Evolutionary conservation across 2,329 filamentous ascomycete genomes (phyloP).

Genomic region (Penicillium sp.): DNA sequence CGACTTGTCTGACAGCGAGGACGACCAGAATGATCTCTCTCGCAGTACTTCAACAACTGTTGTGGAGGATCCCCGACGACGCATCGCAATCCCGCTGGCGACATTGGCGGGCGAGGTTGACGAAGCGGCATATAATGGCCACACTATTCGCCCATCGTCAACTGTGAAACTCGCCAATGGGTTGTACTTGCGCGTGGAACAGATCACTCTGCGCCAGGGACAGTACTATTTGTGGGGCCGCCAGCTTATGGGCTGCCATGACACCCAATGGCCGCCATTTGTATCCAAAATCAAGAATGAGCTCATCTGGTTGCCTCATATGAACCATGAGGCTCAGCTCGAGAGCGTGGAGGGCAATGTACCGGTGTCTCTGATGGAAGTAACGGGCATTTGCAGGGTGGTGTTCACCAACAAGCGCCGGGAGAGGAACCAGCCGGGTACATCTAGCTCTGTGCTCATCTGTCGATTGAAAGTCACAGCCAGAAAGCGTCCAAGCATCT

Average conservation of each 20-base stretch:
- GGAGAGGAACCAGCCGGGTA: slow-evolving; percentile 28
- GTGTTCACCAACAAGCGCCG: slow-evolving; percentile 56
- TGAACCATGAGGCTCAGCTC: slow-evolving; percentile 22
- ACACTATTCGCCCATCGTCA: slow-evolving; percentile 30
- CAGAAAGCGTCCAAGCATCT: background rate
- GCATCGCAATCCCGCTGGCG: background rate
- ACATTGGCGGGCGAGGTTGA: slow-evolving; percentile 4
- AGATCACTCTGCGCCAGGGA: slow-evolving; percentile 34
- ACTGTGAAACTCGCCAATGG: slow-evolving; percentile 42
- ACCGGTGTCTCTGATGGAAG: slow-evolving; percentile 44
- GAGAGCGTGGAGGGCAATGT: slow-evolving; percentile 10
- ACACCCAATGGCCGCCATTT: slow-evolving; percentile 33
- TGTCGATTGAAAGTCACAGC: slow-evolving; percentile 35
- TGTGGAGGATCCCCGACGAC: background rate
- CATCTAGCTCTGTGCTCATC: slow-evolving; percentile 21
- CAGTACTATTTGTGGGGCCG: slow-evolving; percentile 42
- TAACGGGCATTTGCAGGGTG: slow-evolving; percentile 49
- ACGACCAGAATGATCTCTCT: background rate
- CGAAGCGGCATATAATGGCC: slow-evolving; percentile 22
- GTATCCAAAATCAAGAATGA: slow-evolving; percentile 48
- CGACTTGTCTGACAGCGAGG: background rate
- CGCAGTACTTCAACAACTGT: background rate
- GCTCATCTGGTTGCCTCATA: slow-evolving; percentile 45
- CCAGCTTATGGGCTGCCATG: slow-evolving; percentile 28
- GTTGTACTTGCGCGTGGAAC: slow-evolving; percentile 44